phyloP scores from a whole-genome alignment of 176 grass and related monocot species.

The Lolium perenne region DNA sequence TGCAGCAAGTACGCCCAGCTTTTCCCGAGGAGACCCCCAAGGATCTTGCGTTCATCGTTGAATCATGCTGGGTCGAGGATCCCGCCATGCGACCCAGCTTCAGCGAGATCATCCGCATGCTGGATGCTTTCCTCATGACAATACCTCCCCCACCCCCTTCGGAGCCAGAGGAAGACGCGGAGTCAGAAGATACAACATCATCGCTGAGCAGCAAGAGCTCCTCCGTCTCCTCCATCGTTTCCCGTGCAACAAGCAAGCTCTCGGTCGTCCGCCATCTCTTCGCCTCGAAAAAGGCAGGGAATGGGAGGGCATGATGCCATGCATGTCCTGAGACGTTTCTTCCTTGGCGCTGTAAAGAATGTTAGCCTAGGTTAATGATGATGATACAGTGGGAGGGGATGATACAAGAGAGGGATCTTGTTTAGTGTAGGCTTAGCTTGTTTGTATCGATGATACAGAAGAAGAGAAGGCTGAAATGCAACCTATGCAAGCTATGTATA shows the following conservation, averaged over 20 bases:
- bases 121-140: constrained; percentile 77
- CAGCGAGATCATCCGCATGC: constrained; percentile 92
- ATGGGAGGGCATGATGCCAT: constrained; percentile 60
- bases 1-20: constrained; percentile 89
- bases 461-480: constrained; percentile 40
- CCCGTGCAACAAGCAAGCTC: constrained; percentile 79
- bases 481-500: constrained; percentile 51
- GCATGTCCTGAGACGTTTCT: constrained; percentile 47
- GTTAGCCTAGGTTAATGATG: constrained; percentile 58
- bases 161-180: constrained; percentile 37
- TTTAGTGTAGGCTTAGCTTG: constrained; percentile 53
- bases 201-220: constrained; percentile 59
- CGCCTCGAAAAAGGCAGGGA: constrained; percentile 77
- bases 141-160: constrained; percentile 50
- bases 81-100: constrained; percentile 83
- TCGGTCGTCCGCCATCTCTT: constrained; percentile 96
- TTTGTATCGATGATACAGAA: constrained; percentile 57
- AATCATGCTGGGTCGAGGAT: constrained; percentile 98
- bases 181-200: constrained; percentile 42
- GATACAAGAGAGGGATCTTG: constrained; percentile 57
- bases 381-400: constrained; percentile 25
- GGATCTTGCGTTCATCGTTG: constrained; percentile 82
- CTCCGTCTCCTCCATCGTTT: constrained; percentile 69
- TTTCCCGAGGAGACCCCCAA: constrained; percentile 73
- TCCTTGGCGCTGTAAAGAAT: constrained; percentile 57